A percentile compares a stretch with the other conserved stretches of the same genome.
Evolutionary conservation across 2,329 filamentous ascomycete genomes (phyloP).

Genomic region (Tolypocladium tundrense): DNA sequence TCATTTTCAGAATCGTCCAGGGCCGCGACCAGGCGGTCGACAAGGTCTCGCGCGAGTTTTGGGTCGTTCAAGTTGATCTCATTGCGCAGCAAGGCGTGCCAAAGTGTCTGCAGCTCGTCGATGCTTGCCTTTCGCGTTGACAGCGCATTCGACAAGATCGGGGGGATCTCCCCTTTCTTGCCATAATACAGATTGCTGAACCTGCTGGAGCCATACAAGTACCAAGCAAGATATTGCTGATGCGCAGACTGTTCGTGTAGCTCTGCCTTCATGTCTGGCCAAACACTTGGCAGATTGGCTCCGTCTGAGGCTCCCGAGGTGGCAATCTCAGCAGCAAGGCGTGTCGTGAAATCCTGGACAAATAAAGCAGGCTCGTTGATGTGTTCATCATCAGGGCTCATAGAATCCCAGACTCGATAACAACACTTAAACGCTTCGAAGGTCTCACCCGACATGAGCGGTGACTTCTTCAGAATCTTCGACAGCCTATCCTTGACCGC

Average conservation of each 20-base stretch:
- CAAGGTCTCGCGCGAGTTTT: conserved; percentile 19
- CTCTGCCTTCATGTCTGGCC: conserved; percentile 7
- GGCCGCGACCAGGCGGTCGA: conserved; percentile 19
- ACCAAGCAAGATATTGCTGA: conserved; percentile 24
- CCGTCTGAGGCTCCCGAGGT: conserved; percentile 12
- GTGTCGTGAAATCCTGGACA: conserved; percentile 20
- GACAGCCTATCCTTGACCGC: conserved; percentile 19
- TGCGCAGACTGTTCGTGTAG: conserved; percentile 15
- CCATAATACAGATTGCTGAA: conserved; percentile 17
- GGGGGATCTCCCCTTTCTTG: conserved; percentile 13
- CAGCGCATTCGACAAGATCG: conserved; percentile 14
- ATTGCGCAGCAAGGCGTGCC: conserved; percentile 22
- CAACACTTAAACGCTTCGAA: conserved; percentile 31
- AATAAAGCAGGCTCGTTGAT: conserved; percentile 18
- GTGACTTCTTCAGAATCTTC: conserved; percentile 20
- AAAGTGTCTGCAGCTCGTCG: conserved; percentile 12
- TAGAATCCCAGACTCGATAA: conserved; percentile 25
- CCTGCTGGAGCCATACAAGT: conserved; percentile 20
- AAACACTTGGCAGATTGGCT: conserved; percentile 9
- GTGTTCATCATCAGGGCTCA: conserved; percentile 24
- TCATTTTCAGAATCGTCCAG: conserved; percentile 18
- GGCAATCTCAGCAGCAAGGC: conserved; percentile 20
- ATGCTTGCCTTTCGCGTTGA: conserved; percentile 8
- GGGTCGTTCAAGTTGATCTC: conserved; percentile 26
- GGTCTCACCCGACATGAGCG: conserved; percentile 22